A percentile compares a stretch with the other conserved stretches of the same genome.
Evolutionary conservation across 495 filamentous ascomycete genomes (phyloP).

Genomic region (Penicillium verhagenii): DNA sequence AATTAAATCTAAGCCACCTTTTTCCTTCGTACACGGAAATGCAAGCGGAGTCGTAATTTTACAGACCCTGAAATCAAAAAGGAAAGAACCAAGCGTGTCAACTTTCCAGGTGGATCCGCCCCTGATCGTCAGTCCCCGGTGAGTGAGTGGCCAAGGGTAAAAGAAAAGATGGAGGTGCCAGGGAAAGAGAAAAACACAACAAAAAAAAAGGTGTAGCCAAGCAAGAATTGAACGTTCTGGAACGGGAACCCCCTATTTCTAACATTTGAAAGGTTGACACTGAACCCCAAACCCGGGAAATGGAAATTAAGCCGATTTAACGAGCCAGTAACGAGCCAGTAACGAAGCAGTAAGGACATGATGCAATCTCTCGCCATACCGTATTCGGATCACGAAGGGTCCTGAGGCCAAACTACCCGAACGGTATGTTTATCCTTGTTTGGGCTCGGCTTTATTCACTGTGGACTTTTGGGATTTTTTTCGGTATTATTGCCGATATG

Average conservation of each 20-base stretch:
- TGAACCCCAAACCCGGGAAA: too few relatives aligned
- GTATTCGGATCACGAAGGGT: background rate
- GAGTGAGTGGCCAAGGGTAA: too few relatives aligned
- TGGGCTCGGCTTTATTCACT: too few relatives aligned
- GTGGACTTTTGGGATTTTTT: too few relatives aligned
- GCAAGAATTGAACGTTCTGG: conserved; percentile 1
- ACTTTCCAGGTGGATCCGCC: conserved; percentile 7
- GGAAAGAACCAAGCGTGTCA: conserved; percentile 1
- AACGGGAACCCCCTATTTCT: background rate
- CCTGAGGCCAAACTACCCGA: background rate
- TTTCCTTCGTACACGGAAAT: background rate
- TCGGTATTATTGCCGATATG: background rate
- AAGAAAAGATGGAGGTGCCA: too few relatives aligned
- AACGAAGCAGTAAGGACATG: background rate
- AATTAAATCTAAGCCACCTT: conserved; percentile 3
- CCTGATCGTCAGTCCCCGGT: conserved; percentile 21
- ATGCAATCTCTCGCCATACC: conserved; percentile 19
- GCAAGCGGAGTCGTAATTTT: conserved; percentile 8
- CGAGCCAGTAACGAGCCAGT: background rate
- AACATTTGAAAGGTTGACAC: background rate
- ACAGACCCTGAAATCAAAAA: conserved; percentile 21
- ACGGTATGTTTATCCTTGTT: background rate
- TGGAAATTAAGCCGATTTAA: background rate
- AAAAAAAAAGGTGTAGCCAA: too few relatives aligned
- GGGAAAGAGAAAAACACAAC: too few relatives aligned